phyloP scores from a whole-genome alignment of 2,329 filamentous ascomycete species.

The Triangularia verruculosa region DNA sequence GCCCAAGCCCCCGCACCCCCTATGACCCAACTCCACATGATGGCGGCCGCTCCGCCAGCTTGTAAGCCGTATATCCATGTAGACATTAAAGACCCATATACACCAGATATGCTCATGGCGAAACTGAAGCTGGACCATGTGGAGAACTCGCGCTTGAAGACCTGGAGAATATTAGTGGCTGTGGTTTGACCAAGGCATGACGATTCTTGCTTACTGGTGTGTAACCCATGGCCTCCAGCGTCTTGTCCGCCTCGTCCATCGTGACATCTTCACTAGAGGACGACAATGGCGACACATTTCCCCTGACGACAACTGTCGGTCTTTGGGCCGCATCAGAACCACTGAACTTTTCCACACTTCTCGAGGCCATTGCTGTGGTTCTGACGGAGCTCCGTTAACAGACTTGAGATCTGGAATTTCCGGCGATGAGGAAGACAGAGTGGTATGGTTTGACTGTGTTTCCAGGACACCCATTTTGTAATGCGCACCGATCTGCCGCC shows the following conservation, averaged over 20 bases:
- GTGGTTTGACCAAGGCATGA: background rate
- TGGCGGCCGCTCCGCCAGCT: constrained; percentile 51
- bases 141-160: constrained; percentile 59
- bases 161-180: constrained; percentile 30
- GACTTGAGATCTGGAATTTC: background rate
- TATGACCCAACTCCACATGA: constrained; percentile 56
- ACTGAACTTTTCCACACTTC: constrained; percentile 12
- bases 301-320: background rate
- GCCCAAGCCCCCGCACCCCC: constrained; percentile 54
- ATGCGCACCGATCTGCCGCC: background rate
- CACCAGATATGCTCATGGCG: constrained; percentile 53
- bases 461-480: background rate
- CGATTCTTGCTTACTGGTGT: constrained; percentile 31
- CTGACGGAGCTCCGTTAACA: background rate
- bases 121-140: constrained; percentile 57
- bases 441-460: background rate
- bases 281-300: constrained; percentile 12
- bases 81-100: constrained; percentile 52
- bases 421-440: background rate
- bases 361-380: constrained; percentile 4
- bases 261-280: constrained; percentile 10
- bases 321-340: background rate
- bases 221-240: constrained; percentile 38
- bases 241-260: constrained; percentile 30
- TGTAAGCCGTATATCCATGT: constrained; percentile 51